Evolutionary conservation across 2,329 filamentous ascomycete genomes (phyloP).

Genomic region (Sclerotinia minor): DNA sequence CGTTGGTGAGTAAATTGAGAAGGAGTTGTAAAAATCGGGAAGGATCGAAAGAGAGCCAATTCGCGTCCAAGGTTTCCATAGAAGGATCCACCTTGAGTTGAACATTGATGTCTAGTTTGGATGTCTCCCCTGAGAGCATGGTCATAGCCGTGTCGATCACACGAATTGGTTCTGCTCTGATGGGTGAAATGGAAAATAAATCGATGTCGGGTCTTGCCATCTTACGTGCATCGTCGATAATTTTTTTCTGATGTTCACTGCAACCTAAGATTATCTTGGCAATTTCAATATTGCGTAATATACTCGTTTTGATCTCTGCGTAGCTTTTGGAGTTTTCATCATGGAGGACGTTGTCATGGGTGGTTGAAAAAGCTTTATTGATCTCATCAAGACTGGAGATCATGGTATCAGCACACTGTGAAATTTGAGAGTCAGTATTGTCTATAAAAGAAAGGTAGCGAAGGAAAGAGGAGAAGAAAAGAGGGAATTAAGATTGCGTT

Average conservation of each 20-base stretch:
- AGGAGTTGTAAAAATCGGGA: constrained; percentile 14
- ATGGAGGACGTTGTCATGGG: constrained; percentile 26
- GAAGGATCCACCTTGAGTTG: not conserved
- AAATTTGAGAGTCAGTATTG: too few relatives aligned
- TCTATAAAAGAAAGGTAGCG: too few relatives aligned
- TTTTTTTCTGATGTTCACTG: constrained; percentile 1
- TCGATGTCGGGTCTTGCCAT: not conserved
- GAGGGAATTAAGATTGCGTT: too few relatives aligned
- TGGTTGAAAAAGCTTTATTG: constrained; percentile 53
- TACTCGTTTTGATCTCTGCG: not conserved
- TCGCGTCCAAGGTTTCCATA: not conserved
- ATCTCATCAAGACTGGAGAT: constrained; percentile 71
- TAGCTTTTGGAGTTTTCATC: not conserved
- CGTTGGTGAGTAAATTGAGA: constrained; percentile 2
- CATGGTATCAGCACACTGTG: constrained; percentile 58
- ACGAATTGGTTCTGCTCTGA: not conserved
- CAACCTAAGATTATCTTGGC: not conserved
- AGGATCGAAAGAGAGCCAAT: constrained; percentile 5
- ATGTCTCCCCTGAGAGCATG: constrained; percentile 10
- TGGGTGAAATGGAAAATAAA: not conserved
- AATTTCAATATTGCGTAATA: not conserved
- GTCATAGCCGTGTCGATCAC: constrained; percentile 7
- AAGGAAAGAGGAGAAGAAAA: too few relatives aligned
- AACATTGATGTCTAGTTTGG: not conserved
- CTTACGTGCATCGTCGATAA: not conserved